Conservation (phyloP, 23 red algal genomes). For the Pyropia haitanensis region DNA sequence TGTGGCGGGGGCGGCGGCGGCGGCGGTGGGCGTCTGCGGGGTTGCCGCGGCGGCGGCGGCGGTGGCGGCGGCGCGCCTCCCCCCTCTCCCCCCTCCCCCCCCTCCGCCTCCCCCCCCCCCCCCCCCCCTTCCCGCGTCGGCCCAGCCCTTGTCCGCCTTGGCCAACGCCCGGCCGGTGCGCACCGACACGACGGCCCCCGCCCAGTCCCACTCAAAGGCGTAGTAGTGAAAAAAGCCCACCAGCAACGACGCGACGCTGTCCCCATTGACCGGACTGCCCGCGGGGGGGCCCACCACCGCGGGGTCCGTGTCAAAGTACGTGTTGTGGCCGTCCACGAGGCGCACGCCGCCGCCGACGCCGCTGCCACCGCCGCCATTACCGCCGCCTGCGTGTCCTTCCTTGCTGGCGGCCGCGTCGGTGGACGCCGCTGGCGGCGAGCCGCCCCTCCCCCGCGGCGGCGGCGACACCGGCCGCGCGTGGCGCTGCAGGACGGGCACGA, state of each 20-base stretch:
- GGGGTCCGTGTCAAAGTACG: conserved; percentile 56
- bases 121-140: neutral
- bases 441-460: too few species aligned
- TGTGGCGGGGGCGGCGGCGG: too few species aligned
- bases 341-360: too few species aligned
- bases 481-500: conserved; percentile 78
- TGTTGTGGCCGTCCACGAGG: conserved; percentile 17
- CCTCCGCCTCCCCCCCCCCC: too few species aligned
- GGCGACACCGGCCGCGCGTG: too few species aligned
- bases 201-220: conserved; percentile 60
- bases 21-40: too few species aligned
- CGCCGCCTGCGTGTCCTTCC: too few species aligned
- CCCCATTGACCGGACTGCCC: conserved; percentile 28
- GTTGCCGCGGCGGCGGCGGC: too few species aligned
- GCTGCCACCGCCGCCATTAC: too few species aligned
- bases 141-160: conserved; percentile 28
- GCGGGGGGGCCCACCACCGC: neutral
- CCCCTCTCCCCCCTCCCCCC: too few species aligned
- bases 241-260: conserved; percentile 15
- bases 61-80: too few species aligned
- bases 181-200: conserved; percentile 50
- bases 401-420: neutral
- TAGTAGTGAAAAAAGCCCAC: conserved; percentile 89
- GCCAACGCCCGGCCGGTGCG: conserved; percentile 28
- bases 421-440: too few species aligned